These are phyloP conservation scores for Venturiaceae sp. DNA, from an alignment of 2,329 filamentous ascomycete genomes.

Conservation along the genomic window DNA sequence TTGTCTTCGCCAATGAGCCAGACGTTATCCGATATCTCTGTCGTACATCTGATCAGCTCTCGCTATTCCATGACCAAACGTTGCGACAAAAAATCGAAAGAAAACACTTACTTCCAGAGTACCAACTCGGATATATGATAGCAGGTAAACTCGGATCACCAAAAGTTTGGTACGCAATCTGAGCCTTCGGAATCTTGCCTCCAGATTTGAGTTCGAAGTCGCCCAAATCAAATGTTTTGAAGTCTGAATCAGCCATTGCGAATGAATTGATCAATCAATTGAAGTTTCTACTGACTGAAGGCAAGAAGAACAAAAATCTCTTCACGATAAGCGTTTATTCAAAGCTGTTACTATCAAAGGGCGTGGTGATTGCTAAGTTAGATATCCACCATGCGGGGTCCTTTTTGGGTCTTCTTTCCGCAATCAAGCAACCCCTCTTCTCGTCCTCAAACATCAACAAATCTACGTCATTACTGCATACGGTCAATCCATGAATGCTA, in stretches of 20 bases:
- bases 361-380: background rate
- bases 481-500: background rate
- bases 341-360: background rate
- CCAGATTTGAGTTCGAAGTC: slow-evolving; percentile 60
- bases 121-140: slow-evolving; percentile 73
- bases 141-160: slow-evolving; percentile 53
- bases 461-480: background rate
- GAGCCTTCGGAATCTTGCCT: slow-evolving; percentile 50
- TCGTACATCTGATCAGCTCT: background rate
- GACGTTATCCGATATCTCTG: slow-evolving; percentile 57
- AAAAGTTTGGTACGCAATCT: slow-evolving; percentile 69
- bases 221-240: slow-evolving; percentile 49
- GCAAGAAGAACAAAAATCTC: background rate
- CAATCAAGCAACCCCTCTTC: background rate
- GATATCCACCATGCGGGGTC: background rate
- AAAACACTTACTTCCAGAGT: slow-evolving; percentile 44
- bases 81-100: background rate
- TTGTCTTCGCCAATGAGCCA: slow-evolving; percentile 63
- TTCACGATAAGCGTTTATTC: background rate
- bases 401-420: background rate
- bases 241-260: slow-evolving; percentile 16
- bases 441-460: background rate
- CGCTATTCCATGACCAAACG: background rate
- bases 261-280: background rate
- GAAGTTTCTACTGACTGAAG: background rate